Evolutionary conservation across 164 flowering plant genomes (phyloP).

Genomic region (Stephania cephalantha): DNA sequence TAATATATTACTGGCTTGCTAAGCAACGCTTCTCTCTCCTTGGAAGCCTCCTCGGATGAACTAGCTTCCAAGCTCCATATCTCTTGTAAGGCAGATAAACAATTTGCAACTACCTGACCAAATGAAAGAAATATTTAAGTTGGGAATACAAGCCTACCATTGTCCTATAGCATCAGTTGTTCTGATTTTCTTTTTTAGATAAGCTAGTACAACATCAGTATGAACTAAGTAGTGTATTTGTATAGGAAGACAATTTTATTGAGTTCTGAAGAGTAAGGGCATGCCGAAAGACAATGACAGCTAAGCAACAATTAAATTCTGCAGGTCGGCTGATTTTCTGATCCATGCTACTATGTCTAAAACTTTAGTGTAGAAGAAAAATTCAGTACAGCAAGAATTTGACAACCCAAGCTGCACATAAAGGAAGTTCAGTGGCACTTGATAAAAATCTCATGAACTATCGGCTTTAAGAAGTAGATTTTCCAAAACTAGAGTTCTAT

Average conservation of each 20-base stretch:
- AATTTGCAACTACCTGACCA: slow-evolving; percentile 89
- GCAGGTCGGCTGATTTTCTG: too few species aligned
- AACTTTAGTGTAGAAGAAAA: not conserved
- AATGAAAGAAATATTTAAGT: not conserved
- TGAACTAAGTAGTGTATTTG: too few species aligned
- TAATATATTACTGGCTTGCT: slow-evolving; percentile 85
- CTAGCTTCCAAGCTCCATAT: slow-evolving; percentile 80
- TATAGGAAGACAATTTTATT: too few species aligned
- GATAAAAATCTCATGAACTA: not conserved
- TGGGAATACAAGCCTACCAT: too few species aligned
- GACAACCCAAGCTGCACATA: not conserved
- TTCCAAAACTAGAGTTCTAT: too few species aligned
- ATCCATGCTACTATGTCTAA: not conserved
- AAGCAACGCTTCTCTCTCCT: slow-evolving; percentile 74
- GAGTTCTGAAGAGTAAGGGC: too few species aligned
- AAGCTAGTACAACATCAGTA: too few species aligned
- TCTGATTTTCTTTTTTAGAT: too few species aligned
- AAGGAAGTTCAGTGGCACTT: not conserved
- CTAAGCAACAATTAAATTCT: too few species aligned
- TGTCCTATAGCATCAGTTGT: too few species aligned
- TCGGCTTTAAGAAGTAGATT: too few species aligned
- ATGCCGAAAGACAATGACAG: too few species aligned
- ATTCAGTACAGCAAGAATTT: not conserved
- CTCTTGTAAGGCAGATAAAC: slow-evolving; percentile 85
- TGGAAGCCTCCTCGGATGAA: slow-evolving; percentile 82